A percentile compares a stretch with the other conserved stretches of the same genome.
phyloP scores from a whole-genome alignment of 2,329 filamentous ascomycete genomes.

The Scorias spongiosa region DNA sequence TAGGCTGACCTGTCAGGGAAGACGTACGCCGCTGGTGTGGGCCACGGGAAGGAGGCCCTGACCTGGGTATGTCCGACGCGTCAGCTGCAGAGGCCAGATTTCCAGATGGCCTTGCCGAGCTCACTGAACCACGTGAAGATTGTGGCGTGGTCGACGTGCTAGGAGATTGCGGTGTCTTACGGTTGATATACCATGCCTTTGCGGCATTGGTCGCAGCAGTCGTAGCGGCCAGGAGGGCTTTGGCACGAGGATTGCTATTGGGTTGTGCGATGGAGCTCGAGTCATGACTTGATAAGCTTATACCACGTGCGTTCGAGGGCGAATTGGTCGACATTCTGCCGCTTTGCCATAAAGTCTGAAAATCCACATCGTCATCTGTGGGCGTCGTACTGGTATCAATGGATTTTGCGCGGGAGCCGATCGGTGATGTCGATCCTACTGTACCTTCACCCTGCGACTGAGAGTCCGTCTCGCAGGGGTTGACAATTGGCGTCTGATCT shows the following conservation, averaged over 20 bases:
- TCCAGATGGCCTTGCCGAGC: background rate
- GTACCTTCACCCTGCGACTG: background rate
- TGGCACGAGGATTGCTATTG: conserved; percentile 1
- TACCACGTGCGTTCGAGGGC: background rate
- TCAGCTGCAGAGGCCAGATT: background rate
- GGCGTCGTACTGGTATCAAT: background rate
- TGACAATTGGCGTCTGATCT: background rate
- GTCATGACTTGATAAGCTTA: background rate
- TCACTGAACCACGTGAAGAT: background rate
- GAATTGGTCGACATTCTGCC: background rate
- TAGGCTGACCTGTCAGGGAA: background rate
- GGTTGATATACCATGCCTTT: background rate
- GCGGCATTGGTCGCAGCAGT: conserved; percentile 19
- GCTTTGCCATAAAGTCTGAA: background rate
- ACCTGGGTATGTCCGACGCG: background rate
- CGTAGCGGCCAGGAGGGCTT: conserved; percentile 16
- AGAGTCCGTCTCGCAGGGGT: background rate
- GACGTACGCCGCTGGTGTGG: background rate
- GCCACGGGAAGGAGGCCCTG: background rate
- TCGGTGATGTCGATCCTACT: background rate
- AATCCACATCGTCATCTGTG: background rate
- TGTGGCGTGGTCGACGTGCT: background rate
- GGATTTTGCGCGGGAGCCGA: background rate
- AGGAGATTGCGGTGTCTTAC: background rate
- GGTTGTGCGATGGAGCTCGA: background rate